phyloP scores from a whole-genome alignment of 164 flowering plant genomes.

The Aristolochia californica region DNA sequence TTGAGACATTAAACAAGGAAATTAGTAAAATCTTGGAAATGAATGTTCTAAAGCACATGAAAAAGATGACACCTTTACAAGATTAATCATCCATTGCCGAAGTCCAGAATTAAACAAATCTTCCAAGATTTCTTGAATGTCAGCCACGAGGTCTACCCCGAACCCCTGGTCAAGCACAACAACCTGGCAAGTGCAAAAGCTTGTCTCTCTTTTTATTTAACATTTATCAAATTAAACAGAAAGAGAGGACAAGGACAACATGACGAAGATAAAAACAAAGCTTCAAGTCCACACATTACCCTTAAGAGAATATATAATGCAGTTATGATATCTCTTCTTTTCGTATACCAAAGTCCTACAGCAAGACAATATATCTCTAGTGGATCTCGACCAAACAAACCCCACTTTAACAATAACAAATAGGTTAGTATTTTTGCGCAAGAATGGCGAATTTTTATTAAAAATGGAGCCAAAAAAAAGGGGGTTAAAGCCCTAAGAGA shows the following conservation, averaged over 20 bases:
- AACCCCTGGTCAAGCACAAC: conserved; percentile 88
- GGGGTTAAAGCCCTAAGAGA: too few species aligned
- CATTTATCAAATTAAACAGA: too few species aligned
- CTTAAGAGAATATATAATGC: conserved; percentile 61
- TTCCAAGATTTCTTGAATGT: conserved; percentile 67
- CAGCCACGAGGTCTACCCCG: conserved; percentile 64
- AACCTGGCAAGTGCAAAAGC: conserved; percentile 44
- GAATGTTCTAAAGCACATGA: too few species aligned
- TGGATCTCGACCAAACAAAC: conserved; percentile 77
- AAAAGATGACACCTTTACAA: conserved; percentile 55
- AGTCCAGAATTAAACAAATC: conserved; percentile 74
- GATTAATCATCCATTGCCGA: conserved; percentile 63
- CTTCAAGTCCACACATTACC: conserved; percentile 29
- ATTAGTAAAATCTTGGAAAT: too few species aligned
- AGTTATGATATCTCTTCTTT: conserved; percentile 73
- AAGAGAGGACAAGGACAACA: background rate
- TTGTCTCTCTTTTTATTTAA: background rate
- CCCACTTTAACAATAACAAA: conserved; percentile 56
- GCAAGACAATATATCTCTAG: conserved; percentile 80
- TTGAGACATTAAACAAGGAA: too few species aligned
- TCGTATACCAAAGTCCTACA: conserved; percentile 97
- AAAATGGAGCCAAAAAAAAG: too few species aligned
- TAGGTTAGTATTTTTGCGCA: too few species aligned
- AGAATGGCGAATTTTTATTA: too few species aligned
- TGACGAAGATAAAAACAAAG: background rate